phyloP scores from a whole-genome alignment of 768 basidiomycete species.

The Collybiopsis confluens region DNA sequence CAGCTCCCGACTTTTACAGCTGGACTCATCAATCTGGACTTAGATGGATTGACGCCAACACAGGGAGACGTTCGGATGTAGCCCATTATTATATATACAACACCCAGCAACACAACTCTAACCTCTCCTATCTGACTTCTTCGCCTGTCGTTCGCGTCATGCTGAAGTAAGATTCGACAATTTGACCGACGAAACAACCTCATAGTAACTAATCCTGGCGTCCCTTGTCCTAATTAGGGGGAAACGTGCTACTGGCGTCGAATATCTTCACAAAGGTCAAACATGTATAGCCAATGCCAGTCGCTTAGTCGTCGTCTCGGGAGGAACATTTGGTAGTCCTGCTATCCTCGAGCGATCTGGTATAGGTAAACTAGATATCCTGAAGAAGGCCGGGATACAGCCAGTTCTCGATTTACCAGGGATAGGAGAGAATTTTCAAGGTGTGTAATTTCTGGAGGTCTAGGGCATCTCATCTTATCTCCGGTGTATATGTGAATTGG shows the following conservation, averaged over 20 bases:
- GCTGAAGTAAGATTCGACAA: too few species aligned
- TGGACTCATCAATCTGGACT: not conserved
- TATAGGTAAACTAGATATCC: slow-evolving; percentile 51
- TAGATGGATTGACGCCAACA: slow-evolving; percentile 8
- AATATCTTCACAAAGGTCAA: slow-evolving; percentile 37
- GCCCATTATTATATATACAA: slow-evolving; percentile 7
- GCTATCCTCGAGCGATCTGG: slow-evolving; percentile 59
- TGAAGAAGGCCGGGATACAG: slow-evolving; percentile 44
- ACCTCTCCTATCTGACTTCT: too few species aligned
- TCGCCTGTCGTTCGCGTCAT: too few species aligned
- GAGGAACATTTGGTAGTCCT: slow-evolving; percentile 53
- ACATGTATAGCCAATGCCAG: slow-evolving; percentile 21
- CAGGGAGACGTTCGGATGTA: slow-evolving; percentile 23
- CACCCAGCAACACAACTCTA: too few species aligned
- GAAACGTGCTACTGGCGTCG: slow-evolving; percentile 43
- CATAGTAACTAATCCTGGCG: too few species aligned
- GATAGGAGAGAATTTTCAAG: slow-evolving; percentile 69
- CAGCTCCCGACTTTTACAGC: too few species aligned
- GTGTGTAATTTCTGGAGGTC: too few species aligned
- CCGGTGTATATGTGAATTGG: too few species aligned
- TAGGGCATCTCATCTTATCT: too few species aligned
- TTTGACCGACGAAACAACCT: too few species aligned
- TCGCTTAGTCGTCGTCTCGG: slow-evolving; percentile 47
- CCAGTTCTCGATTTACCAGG: slow-evolving; percentile 63
- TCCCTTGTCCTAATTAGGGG: too few species aligned